Conservation (phyloP, 805 yeast genomes). For the Cyberlindnera samutprakarnensis region DNA sequence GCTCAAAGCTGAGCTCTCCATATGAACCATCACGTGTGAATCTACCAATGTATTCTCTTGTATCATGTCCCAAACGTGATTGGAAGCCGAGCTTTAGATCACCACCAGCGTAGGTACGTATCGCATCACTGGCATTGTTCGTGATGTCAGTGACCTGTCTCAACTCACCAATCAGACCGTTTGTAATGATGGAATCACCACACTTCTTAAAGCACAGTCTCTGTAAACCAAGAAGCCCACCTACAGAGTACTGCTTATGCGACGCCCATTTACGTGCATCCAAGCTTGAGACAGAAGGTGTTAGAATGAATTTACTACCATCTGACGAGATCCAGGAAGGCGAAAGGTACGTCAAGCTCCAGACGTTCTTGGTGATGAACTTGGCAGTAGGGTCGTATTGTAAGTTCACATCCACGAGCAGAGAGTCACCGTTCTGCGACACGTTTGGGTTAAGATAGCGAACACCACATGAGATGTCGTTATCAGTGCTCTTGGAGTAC, state of each 20-base stretch:
- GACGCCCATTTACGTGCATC: constrained; percentile 43
- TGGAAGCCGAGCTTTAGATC: constrained; percentile 47
- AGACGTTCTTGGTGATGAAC: constrained; percentile 38
- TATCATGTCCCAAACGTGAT: constrained; percentile 33
- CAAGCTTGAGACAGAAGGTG: constrained; percentile 39
- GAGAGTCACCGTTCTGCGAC: constrained; percentile 51
- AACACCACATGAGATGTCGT: constrained; percentile 27
- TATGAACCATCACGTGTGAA: constrained; percentile 41
- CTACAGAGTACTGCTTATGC: constrained; percentile 42
- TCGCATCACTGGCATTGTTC: constrained; percentile 45
- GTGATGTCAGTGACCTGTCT: constrained; percentile 48
- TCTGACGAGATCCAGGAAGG: constrained; percentile 35
- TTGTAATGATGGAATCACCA: constrained; percentile 17
- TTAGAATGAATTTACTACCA: constrained; percentile 38
- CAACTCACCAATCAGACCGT: constrained; percentile 56
- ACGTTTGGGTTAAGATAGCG: constrained; percentile 37
- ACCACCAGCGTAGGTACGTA: constrained; percentile 48
- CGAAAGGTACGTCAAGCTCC: constrained; percentile 38
- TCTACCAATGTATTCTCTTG: constrained; percentile 32
- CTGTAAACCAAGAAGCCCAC: constrained; percentile 42
- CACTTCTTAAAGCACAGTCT: constrained; percentile 17
- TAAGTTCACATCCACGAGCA: constrained; percentile 38
- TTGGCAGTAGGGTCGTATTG: constrained; percentile 41
- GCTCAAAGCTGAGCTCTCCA: constrained; percentile 36
- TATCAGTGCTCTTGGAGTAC: constrained; percentile 28